phyloP scores from a whole-genome alignment of 441 rosid genomes.

The Biscutella laevigata region DNA sequence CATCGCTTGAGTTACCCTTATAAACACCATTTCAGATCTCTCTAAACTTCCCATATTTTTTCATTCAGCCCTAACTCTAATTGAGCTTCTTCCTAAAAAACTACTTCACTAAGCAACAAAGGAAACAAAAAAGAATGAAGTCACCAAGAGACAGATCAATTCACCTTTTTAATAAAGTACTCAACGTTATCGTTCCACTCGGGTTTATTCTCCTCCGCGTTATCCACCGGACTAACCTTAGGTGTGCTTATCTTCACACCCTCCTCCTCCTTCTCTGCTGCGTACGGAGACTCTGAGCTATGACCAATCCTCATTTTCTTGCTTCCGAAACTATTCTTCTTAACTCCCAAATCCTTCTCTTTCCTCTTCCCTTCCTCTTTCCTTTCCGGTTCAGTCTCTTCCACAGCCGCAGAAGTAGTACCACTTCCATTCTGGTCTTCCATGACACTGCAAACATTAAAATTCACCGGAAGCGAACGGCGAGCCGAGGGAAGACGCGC shows the following conservation, averaged over 20 bases:
- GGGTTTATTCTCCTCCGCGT: conserved; percentile 21
- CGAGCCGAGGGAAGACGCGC: conserved; percentile 76
- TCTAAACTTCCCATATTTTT: not conserved
- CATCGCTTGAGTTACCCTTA: not conserved
- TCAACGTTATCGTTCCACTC: conserved; percentile 66
- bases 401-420: not conserved
- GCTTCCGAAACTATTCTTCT: conserved; percentile 65
- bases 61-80: not conserved
- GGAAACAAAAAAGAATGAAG: not conserved
- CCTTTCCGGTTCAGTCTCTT: conserved; percentile 26
- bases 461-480: conserved; percentile 57
- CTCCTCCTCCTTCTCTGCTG: conserved; percentile 23
- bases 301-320: conserved; percentile 57
- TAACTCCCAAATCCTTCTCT: conserved; percentile 46
- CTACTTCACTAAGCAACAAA: not conserved
- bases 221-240: conserved; percentile 15
- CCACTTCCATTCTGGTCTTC: conserved; percentile 21
- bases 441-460: conserved; percentile 23
- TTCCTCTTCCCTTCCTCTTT: conserved; percentile 68
- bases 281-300: conserved; percentile 57
- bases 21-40: not conserved
- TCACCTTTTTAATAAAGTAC: conserved; percentile 82
- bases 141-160: not conserved
- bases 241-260: conserved; percentile 20
- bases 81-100: not conserved